Evolutionary conservation across 495 filamentous ascomycete species (phyloP).

Genomic region (Durotheca rogersii): DNA sequence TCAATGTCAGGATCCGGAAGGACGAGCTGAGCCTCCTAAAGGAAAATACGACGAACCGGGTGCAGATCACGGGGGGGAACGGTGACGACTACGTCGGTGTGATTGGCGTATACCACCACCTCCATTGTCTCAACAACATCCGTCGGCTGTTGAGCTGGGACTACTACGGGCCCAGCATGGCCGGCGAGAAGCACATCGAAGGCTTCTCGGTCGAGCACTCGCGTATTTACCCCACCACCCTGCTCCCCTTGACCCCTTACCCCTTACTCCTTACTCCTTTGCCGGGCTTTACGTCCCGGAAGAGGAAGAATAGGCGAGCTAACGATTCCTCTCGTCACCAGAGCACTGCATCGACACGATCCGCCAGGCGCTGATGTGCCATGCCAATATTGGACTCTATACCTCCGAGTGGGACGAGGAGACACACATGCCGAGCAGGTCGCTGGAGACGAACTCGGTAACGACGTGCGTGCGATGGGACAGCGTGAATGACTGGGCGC

Average conservation of each 20-base stretch:
- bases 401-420: slow-evolving; percentile 23
- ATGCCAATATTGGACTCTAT: slow-evolving; percentile 34
- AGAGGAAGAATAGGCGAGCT: slow-evolving; percentile 1
- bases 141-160: slow-evolving; percentile 29
- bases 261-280: no score
- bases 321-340: slow-evolving; percentile 3
- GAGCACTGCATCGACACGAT: slow-evolving; percentile 43
- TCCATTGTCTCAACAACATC: slow-evolving; percentile 38
- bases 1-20: slow-evolving; percentile 34
- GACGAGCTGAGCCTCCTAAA: slow-evolving; percentile 26
- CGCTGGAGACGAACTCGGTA: slow-evolving; percentile 11
- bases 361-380: slow-evolving; percentile 40
- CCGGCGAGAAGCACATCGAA: slow-evolving; percentile 3
- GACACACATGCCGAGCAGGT: slow-evolving; percentile 2
- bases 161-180: slow-evolving; percentile 23
- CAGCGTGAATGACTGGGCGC: slow-evolving; percentile 28
- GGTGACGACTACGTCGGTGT: slow-evolving; percentile 35
- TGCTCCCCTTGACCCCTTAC: no score
- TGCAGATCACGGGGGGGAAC: slow-evolving; percentile 29
- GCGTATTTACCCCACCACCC: not conserved
- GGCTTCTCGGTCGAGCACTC: not conserved
- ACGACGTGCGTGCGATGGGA: slow-evolving; percentile 34
- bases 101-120: slow-evolving; percentile 37
- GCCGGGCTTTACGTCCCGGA: no score
- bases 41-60: slow-evolving; percentile 28